Evolutionary conservation across 148 eudicot species (phyloP).

Genomic region (Chenopodium suecicum): DNA sequence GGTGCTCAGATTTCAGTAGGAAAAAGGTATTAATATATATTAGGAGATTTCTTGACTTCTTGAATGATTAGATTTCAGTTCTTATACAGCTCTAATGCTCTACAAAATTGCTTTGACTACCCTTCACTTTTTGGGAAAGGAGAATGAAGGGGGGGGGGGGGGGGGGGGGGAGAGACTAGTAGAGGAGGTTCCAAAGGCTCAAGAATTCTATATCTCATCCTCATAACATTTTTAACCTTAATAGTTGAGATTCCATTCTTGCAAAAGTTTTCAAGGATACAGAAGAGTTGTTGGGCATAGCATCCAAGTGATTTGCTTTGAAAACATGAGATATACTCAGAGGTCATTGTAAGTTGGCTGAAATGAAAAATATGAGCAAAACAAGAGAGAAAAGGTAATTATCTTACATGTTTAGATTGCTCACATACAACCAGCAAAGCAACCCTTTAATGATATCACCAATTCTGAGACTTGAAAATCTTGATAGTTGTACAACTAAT

Average conservation of each 20-base stretch:
- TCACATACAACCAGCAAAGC: slow-evolving; percentile 10
- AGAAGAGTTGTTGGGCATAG: not conserved
- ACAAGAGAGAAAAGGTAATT: not conserved
- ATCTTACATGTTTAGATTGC: slow-evolving; percentile 10
- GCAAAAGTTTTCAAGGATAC: not conserved
- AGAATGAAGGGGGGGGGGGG: no score
- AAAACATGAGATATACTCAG: not conserved
- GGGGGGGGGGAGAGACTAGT: no score
- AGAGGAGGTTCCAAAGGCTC: not conserved
- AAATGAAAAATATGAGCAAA: not conserved
- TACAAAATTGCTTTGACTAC: not conserved
- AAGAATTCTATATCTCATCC: not conserved
- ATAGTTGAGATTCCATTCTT: not conserved
- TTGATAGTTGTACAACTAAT: not conserved
- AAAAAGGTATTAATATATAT: not conserved
- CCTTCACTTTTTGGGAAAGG: not conserved
- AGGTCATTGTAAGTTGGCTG: not conserved
- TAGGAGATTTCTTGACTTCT: not conserved
- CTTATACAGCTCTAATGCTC: not conserved
- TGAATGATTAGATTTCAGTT: not conserved
- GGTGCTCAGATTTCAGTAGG: not conserved
- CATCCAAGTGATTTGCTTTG: not conserved
- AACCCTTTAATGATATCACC: slow-evolving; percentile 12
- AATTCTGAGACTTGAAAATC: not conserved
- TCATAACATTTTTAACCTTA: not conserved